Percentiles rank a stretch among this genome's conserved stretches.
These are phyloP conservation scores for Bipolaris oryzae DNA, from an alignment of 2,329 filamentous ascomycete genomes.

Conservation along the genomic window DNA sequence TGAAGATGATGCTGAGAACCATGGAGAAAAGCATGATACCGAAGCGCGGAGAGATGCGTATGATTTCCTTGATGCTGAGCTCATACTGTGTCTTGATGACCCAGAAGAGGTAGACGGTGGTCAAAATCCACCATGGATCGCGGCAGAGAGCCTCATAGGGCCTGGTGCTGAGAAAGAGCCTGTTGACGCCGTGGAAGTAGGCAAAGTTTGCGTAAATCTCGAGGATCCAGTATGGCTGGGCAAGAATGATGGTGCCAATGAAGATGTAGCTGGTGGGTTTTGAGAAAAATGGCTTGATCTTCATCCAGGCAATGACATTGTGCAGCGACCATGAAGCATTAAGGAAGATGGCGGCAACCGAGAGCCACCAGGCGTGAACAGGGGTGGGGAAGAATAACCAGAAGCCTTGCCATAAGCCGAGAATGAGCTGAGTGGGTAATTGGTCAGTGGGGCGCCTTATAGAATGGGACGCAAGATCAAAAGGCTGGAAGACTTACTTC, in stretches of 20 bases:
- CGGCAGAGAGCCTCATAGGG: slow-evolving; percentile 67
- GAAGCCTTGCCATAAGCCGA: slow-evolving; percentile 63
- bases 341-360: slow-evolving; percentile 64
- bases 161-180: slow-evolving; percentile 61
- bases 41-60: slow-evolving; percentile 67
- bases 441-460: slow-evolving; percentile 2
- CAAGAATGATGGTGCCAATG: slow-evolving; percentile 63
- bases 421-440: slow-evolving; percentile 53
- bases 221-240: slow-evolving; percentile 67
- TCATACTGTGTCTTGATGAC: slow-evolving; percentile 68
- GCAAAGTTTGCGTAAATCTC: slow-evolving; percentile 70
- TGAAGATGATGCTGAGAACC: slow-evolving; percentile 65
- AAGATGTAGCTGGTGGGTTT: slow-evolving; percentile 60
- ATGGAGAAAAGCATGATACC: slow-evolving; percentile 67
- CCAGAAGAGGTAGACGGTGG: slow-evolving; percentile 64
- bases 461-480: background rate
- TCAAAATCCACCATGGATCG: slow-evolving; percentile 73
- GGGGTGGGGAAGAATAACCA: slow-evolving; percentile 64
- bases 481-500: slow-evolving; percentile 23
- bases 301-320: slow-evolving; percentile 72
- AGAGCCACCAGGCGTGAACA: slow-evolving; percentile 68
- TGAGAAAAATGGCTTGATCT: slow-evolving; percentile 65
- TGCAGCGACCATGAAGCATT: slow-evolving; percentile 69
- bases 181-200: slow-evolving; percentile 64
- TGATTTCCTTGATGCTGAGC: slow-evolving; percentile 62